Conservation (phyloP, 2,329 filamentous ascomycete species). For the Penicillium verrucosum region DNA sequence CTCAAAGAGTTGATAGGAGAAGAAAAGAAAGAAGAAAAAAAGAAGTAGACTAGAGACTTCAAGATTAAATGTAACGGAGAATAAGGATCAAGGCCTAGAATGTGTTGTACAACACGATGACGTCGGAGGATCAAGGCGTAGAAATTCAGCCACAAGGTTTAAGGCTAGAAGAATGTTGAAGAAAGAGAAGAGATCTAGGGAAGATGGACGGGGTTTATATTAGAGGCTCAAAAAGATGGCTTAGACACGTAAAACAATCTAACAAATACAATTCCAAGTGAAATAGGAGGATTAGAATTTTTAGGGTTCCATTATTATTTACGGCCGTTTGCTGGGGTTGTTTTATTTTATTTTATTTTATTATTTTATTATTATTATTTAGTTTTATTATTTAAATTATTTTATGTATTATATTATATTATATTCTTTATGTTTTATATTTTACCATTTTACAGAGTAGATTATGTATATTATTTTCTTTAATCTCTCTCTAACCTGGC, state of each 20-base stretch:
- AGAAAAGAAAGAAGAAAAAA: not conserved
- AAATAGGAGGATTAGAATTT: slow-evolving; percentile 20
- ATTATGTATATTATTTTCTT: not conserved
- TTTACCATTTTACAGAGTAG: not conserved
- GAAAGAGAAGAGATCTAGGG: slow-evolving; percentile 13
- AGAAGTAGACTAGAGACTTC: slow-evolving; percentile 8
- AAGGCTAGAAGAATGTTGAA: not conserved
- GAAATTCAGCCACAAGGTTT: slow-evolving; percentile 1
- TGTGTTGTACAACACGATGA: slow-evolving; percentile 12
- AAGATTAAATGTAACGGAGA: slow-evolving; percentile 15
- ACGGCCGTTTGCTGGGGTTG: slow-evolving; percentile 20
- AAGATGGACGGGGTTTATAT: slow-evolving; percentile 23
- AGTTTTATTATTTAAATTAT: slow-evolving; percentile 8
- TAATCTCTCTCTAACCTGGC: slow-evolving; percentile 4
- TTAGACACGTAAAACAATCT: slow-evolving; percentile 12
- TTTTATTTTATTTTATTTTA: slow-evolving; percentile 13
- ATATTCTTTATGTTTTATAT: slow-evolving; percentile 1
- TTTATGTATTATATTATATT: not conserved
- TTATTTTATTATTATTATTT: not conserved
- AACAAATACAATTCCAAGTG: not conserved
- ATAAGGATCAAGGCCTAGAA: slow-evolving; percentile 8
- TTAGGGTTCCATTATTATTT: slow-evolving; percentile 24
- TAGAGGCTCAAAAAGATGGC: slow-evolving; percentile 24
- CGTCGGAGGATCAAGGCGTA: slow-evolving; percentile 8
- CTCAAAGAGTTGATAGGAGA: not conserved